phyloP scores from a whole-genome alignment of 352 stramenopile genomes.

The Sclerospora graminicola region DNA sequence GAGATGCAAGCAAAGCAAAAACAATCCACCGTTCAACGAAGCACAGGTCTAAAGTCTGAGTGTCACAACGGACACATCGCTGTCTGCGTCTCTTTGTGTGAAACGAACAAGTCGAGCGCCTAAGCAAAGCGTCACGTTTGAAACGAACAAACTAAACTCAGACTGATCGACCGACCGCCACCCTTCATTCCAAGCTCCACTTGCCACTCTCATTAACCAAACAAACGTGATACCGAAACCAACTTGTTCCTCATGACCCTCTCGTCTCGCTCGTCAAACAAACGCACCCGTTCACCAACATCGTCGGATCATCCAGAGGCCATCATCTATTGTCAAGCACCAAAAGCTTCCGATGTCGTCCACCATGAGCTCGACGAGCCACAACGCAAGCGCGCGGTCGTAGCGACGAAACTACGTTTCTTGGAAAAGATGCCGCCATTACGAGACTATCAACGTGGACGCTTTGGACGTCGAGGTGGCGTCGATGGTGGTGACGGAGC shows the following conservation, averaged over 20 bases:
- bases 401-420: slow-evolving; percentile 48
- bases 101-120: slow-evolving; percentile 12
- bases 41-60: too few relatives aligned
- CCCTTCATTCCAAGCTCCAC: too few relatives aligned
- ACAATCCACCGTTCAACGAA: too few relatives aligned
- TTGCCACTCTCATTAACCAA: too few relatives aligned
- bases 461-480: slow-evolving; percentile 45
- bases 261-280: slow-evolving; percentile 5
- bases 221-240: too few relatives aligned
- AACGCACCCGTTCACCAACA: slow-evolving; percentile 16
- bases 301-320: slow-evolving; percentile 3
- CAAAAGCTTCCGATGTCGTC: not conserved
- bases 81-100: slow-evolving; percentile 20
- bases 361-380: slow-evolving; percentile 6
- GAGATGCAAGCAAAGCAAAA: too few relatives aligned
- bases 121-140: slow-evolving; percentile 2
- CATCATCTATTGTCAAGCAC: too few relatives aligned
- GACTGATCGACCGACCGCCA: not conserved
- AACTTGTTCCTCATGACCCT: too few relatives aligned
- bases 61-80: slow-evolving; percentile 10
- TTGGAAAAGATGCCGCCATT: slow-evolving; percentile 59
- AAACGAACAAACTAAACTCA: slow-evolving; percentile 1
- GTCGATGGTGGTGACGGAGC: slow-evolving; percentile 40
- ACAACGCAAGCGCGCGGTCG: slow-evolving; percentile 46
- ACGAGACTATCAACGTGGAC: slow-evolving; percentile 44